Evolutionary conservation across 2,329 filamentous ascomycete species (phyloP).

Genomic region (Rhynchosporium agropyri): DNA sequence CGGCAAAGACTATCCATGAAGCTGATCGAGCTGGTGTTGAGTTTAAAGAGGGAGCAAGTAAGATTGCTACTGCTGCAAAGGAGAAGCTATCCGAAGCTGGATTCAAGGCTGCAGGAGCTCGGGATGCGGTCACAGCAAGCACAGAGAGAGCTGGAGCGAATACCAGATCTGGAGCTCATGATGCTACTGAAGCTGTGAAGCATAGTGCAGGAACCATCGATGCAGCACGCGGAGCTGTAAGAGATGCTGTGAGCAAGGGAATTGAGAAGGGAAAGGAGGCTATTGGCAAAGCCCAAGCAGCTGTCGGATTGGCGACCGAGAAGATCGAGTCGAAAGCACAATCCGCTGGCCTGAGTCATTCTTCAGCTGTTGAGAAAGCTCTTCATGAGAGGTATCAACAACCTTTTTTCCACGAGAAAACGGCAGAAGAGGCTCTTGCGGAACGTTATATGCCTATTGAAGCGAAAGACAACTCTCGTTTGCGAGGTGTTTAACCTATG

Average conservation of each 20-base stretch:
- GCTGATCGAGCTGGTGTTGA: slow-evolving; percentile 31
- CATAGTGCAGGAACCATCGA: slow-evolving; percentile 44
- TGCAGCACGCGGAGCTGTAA: slow-evolving; percentile 45
- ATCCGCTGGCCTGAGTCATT: slow-evolving; percentile 30
- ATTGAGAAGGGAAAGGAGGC: slow-evolving; percentile 44
- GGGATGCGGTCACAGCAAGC: slow-evolving; percentile 40
- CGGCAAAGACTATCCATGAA: slow-evolving; percentile 33
- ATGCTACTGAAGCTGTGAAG: slow-evolving; percentile 30
- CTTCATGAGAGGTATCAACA: slow-evolving; percentile 57
- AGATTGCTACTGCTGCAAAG: slow-evolving; percentile 30
- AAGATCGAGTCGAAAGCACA: slow-evolving; percentile 48
- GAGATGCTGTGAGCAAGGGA: slow-evolving; percentile 42
- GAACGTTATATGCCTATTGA: slow-evolving; percentile 57
- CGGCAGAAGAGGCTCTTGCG: slow-evolving; percentile 55
- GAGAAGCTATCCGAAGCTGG: slow-evolving; percentile 33
- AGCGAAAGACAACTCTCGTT: slow-evolving; percentile 41
- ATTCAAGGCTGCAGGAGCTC: slow-evolving; percentile 35
- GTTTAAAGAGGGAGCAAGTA: slow-evolving; percentile 25
- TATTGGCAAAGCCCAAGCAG: slow-evolving; percentile 46
- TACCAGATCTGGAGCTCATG: slow-evolving; percentile 35
- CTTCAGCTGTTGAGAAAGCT: slow-evolving; percentile 48
- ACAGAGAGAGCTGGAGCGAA: slow-evolving; percentile 34
- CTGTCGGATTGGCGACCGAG: slow-evolving; percentile 43
- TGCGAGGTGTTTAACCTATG: slow-evolving; percentile 43
- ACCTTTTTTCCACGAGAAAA: slow-evolving; percentile 48